These are phyloP conservation scores for Pythium coloratum DNA, from an alignment of 352 stramenopile genomes.

Conservation along the genomic window DNA sequence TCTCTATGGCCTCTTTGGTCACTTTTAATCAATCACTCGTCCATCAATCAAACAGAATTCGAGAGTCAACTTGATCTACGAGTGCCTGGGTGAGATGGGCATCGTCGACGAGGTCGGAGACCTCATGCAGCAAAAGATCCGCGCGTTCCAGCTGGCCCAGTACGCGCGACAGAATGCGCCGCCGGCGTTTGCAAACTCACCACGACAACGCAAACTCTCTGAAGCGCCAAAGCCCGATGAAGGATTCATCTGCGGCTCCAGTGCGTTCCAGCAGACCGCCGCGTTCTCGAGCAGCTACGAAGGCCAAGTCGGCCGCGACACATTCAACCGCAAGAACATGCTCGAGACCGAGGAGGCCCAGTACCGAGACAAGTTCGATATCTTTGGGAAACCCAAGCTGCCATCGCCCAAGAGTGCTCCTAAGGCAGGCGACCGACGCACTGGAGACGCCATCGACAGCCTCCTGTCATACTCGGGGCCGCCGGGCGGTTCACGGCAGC, in stretches of 20 bases:
- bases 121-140: conserved; percentile 67
- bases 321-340: conserved; percentile 53
- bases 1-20: too few species aligned
- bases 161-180: conserved; percentile 34
- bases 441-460: conserved; percentile 55
- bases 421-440: background rate
- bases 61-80: conserved; percentile 58
- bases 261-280: conserved; percentile 52
- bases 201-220: conserved; percentile 16
- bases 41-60: conserved; percentile 39
- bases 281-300: conserved; percentile 67
- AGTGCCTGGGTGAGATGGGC: conserved; percentile 54
- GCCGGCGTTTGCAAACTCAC: conserved; percentile 20
- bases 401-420: conserved; percentile 27
- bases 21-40: background rate
- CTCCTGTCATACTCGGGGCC: conserved; percentile 30
- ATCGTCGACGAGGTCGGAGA: conserved; percentile 53
- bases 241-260: conserved; percentile 63
- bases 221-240: conserved; percentile 31
- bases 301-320: conserved; percentile 44
- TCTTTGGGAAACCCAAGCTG: conserved; percentile 61
- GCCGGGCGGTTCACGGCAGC: conserved; percentile 15
- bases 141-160: conserved; percentile 45
- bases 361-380: conserved; percentile 51
- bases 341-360: conserved; percentile 62